These are phyloP conservation scores for Phytophthora melonis DNA, from an alignment of 352 stramenopile species.

Conservation along the genomic window DNA sequence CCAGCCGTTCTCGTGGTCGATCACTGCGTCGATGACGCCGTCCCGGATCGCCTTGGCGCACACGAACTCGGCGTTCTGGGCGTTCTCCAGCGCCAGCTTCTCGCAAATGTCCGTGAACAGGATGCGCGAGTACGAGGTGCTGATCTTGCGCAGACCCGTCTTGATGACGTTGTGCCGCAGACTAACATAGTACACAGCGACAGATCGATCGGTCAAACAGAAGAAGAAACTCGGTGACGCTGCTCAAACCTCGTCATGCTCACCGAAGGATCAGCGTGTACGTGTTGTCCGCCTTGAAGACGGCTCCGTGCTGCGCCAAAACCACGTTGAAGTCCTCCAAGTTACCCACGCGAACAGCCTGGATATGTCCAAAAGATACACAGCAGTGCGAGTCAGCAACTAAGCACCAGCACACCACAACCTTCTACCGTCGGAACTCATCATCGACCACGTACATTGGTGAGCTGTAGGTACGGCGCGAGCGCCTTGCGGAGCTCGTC, in stretches of 20 bases:
- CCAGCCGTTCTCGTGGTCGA: conserved; percentile 96
- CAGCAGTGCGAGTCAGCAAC: conserved; percentile 12
- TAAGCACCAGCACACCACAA: too few species aligned
- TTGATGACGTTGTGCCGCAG: conserved; percentile 99
- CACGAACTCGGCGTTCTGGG: conserved; percentile 96
- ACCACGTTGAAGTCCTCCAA: conserved; percentile 95
- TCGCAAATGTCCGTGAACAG: conserved; percentile 93
- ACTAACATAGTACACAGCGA: conserved; percentile 33
- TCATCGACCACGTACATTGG: conserved; percentile 67
- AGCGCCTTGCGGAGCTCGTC: conserved; percentile 91
- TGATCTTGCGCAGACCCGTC: conserved; percentile 97
- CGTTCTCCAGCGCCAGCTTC: conserved; percentile 94
- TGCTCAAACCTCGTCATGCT: conserved; percentile 3
- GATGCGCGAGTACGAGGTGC: conserved; percentile 95
- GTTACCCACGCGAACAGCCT: conserved; percentile 97
- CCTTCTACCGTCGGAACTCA: too few species aligned
- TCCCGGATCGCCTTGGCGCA: conserved; percentile 98
- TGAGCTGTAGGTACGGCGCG: conserved; percentile 96
- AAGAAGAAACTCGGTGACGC: not conserved
- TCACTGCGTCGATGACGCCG: conserved; percentile 98
- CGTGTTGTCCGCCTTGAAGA: conserved; percentile 95
- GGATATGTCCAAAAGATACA: conserved; percentile 13
- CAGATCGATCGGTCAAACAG: not conserved
- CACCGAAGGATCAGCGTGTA: conserved; percentile 96
- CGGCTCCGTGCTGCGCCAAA: conserved; percentile 83